Conservation (phyloP, 495 filamentous ascomycete species). For the Neurospora africana region DNA sequence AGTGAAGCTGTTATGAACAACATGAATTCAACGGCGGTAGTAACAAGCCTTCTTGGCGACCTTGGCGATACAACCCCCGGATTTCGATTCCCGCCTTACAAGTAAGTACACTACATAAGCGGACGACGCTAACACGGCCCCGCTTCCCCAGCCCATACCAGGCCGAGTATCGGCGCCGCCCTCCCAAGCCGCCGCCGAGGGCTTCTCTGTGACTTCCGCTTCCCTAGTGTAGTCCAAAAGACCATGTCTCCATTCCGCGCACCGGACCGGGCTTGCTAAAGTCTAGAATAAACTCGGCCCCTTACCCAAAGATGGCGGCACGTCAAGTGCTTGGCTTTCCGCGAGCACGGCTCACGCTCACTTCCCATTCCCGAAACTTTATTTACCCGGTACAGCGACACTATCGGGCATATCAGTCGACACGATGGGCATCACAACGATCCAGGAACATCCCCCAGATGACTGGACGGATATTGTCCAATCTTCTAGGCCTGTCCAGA, state of each 20-base stretch:
- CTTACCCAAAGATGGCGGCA: background rate
- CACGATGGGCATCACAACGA: background rate
- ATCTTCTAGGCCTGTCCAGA: background rate
- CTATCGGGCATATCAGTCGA: background rate
- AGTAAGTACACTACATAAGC: too few species aligned
- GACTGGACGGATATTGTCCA: background rate
- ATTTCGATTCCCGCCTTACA: background rate
- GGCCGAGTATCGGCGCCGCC: background rate
- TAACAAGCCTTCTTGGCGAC: background rate
- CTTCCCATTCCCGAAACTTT: background rate
- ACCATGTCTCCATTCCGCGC: background rate
- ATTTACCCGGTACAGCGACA: background rate
- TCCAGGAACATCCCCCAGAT: background rate
- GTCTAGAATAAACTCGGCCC: background rate
- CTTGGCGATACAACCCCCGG: background rate
- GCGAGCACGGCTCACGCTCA: background rate
- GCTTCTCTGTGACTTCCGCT: background rate
- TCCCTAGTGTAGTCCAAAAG: background rate
- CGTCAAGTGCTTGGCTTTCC: background rate
- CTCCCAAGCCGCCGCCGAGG: background rate
- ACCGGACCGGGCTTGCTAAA: background rate
- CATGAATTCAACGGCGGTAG: too few species aligned
- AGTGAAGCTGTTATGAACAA: too few species aligned
- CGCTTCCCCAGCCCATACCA: background rate
- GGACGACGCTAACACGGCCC: background rate